phyloP scores from a whole-genome alignment of 345 rosid genomes.

The Durio zibethinus region DNA sequence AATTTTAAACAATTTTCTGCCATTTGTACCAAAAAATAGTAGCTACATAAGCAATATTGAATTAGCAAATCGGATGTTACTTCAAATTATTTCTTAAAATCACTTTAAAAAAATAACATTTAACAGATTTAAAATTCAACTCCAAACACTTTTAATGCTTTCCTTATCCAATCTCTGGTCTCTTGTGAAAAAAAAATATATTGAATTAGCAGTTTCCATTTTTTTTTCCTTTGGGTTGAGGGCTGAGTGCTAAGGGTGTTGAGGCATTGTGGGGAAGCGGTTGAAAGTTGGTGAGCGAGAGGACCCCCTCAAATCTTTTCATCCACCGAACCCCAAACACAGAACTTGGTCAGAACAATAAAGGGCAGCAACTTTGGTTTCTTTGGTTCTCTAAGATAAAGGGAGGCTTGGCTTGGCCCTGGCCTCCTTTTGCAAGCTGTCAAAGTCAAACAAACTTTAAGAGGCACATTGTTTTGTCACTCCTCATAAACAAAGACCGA shows the following conservation, averaged over 20 bases:
- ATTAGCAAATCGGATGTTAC: too few relatives aligned
- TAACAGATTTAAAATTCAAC: too few relatives aligned
- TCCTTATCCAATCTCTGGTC: too few relatives aligned
- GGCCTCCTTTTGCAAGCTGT: not conserved
- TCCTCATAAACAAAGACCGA: not conserved
- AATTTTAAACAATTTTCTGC: not conserved
- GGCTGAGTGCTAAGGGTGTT: not conserved
- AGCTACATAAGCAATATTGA: not conserved
- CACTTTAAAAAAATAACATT: too few relatives aligned
- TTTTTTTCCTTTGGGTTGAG: not conserved
- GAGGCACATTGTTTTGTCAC: conserved; percentile 17
- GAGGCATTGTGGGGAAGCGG: not conserved
- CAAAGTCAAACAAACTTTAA: conserved; percentile 29
- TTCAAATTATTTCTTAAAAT: too few relatives aligned
- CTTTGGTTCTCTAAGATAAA: conserved; percentile 18
- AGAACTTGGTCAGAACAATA: not conserved
- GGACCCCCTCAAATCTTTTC: conserved; percentile 2
- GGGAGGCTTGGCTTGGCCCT: not conserved
- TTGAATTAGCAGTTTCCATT: not conserved
- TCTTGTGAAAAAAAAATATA: too few relatives aligned
- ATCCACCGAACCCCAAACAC: not conserved
- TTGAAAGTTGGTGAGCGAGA: not conserved
- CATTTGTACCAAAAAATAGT: conserved; percentile 5
- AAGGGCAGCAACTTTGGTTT: conserved; percentile 25
- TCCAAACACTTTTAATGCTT: too few relatives aligned